Evolutionary conservation across 495 filamentous ascomycete genomes (phyloP), one percentile per base, ranked within the genome.

Genomic region (Venustampulla echinocandica): DNA sequence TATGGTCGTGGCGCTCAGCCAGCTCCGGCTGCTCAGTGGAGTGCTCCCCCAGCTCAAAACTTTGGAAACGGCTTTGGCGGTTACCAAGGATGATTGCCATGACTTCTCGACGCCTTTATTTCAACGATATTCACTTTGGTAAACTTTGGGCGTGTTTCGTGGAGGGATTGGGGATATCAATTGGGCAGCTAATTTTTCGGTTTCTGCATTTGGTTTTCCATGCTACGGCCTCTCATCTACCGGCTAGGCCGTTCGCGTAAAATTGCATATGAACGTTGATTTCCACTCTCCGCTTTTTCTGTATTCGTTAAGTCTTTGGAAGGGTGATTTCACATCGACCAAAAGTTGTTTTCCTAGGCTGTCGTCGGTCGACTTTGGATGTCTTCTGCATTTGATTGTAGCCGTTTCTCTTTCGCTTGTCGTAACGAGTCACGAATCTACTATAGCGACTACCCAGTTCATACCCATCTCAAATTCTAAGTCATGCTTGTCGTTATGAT

Each of bases 1-100:
- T 93, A 88, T 55, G 85, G 85, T 34, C 87, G 87, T 65, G 57
- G 57, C 21, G 85, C 83, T 54, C 84, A 89, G 53, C 81, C 77
- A 53, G 74, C 79, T 47, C 77, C 84, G 49, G 81, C 78, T 57
- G 68, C 80, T 56, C 84, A 84, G 55, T 90, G 85, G 81, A 80
- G 74, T 56, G 80, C 82, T 57, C 70, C 73, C 17, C 70, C 77
- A 35, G 69, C 70, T 32, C 74, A 76, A 55, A 73, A 72, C 60
- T 75, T 76, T 60, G 71, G 72, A 57, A 76, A 74, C 53, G 75
- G 74, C 34, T 79, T 76, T 58, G 69, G 71, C 50, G 76, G 69
- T 30, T 80, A 79, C 56, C 78, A 79, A 57, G 74, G 74, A 42
- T 79, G 72, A 59, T 34, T 15, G 7, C 2, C 20, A 27, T 14